Evolutionary conservation across 2,329 filamentous ascomycete species (phyloP), one percentile per base, ranked within the genome.

Genomic region (Pyricularia sp.): DNA sequence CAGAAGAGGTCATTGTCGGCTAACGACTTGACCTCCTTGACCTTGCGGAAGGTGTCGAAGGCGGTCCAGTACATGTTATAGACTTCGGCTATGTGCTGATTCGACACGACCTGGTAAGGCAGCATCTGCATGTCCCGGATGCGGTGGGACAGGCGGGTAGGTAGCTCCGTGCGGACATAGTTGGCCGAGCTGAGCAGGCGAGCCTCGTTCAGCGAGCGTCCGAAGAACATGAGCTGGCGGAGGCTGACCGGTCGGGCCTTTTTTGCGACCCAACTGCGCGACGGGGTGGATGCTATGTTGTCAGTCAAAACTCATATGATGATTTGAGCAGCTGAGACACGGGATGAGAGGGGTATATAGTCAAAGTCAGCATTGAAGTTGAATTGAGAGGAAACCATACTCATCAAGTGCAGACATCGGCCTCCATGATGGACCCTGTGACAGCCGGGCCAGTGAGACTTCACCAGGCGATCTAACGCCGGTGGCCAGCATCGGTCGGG

Each of bases 21-120:
- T 50, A 97, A 81, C 0, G 88, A 91, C 75, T 90, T 90, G 73
- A 99, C 89, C 76, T 97, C 93, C 67, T 90, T 89, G 59, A 97
- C 84, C 73, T 91, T 90, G 65, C 95, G 91, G 72, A 98, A 91
- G 68, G 85, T 89, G 77, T 99, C 95, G 75, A 99, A 99, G n/a
- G 95, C 94, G 73, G 90, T 89, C 80, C 97, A 97, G 82, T 99
- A 99, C 7, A 97, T 85, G 77, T 98, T 93, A 80, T 99, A 99
- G 42, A 98, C 95, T 72, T 96, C 90, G 76, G 92, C 93, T 71
- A 99, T 92, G 78, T 99, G 93, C 7, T 88, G 88, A 75, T 99
- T 99, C n/a, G 92, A 94, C 65, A 98, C 92, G 68, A 98, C 94
- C 55, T 95, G 92, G 77, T 97, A 99, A 23, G 95, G 95, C 59